phyloP scores from a whole-genome alignment of 108 stramenopile species.

The Craspedostauros australis region DNA sequence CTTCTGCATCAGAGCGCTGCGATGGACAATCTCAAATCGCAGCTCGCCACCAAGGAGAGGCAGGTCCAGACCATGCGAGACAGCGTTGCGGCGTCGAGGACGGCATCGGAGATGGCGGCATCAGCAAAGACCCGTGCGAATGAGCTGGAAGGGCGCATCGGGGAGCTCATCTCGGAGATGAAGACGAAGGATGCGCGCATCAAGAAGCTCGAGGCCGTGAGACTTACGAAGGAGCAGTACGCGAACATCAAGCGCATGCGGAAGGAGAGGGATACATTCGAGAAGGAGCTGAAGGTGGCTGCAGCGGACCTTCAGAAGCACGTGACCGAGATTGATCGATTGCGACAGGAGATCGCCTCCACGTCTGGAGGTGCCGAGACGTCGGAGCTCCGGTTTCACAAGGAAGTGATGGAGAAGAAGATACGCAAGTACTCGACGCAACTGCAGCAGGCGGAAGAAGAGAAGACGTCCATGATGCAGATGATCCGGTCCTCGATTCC shows the following conservation, averaged over 20 bases:
- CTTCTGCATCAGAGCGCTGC: too few species aligned
- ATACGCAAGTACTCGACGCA: constrained; percentile 72
- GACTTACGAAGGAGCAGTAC: constrained; percentile 69
- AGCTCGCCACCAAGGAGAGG: too few species aligned
- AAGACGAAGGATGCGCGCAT: constrained; percentile 66
- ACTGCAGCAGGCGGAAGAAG: constrained; percentile 67
- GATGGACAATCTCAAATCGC: too few species aligned
- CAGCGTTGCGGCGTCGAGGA: too few species aligned
- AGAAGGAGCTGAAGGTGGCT: constrained; percentile 37
- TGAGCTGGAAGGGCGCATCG: too few species aligned
- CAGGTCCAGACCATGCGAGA: too few species aligned
- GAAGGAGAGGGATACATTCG: constrained; percentile 47
- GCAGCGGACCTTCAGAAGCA: constrained; percentile 20
- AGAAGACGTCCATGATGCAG: constrained; percentile 52
- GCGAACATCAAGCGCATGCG: constrained; percentile 62
- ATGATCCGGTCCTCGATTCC: constrained; percentile 35
- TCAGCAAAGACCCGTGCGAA: too few species aligned
- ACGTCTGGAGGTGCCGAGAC: constrained; percentile 31
- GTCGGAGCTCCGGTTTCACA: constrained; percentile 48
- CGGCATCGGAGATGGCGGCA: too few species aligned
- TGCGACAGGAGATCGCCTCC: constrained; percentile 2
- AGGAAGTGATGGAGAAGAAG: constrained; percentile 71
- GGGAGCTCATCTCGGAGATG: constrained; percentile 32
- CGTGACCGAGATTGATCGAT: constrained; percentile 12
- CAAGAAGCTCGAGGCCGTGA: constrained; percentile 64